Percentiles rank a stretch among this genome's conserved stretches.
Conservation (phyloP, 331 rosid species). For the Prunus yedoensis region DNA sequence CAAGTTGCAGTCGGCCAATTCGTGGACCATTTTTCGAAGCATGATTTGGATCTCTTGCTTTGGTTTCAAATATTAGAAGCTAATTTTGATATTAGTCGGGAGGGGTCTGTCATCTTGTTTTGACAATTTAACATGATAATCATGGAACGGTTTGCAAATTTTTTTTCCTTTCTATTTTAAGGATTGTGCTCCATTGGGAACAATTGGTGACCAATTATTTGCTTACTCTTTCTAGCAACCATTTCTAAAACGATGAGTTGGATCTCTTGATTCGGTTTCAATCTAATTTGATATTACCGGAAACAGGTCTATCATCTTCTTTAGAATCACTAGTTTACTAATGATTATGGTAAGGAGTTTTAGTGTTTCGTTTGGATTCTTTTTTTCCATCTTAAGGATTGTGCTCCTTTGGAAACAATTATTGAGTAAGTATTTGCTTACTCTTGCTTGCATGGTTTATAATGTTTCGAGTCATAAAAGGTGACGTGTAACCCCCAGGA, state of each 20-base stretch:
- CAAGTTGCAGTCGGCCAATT: neutral
- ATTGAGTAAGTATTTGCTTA: neutral
- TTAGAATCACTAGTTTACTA: neutral
- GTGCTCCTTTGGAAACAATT: neutral
- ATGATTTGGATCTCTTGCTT: slow-evolving; percentile 9
- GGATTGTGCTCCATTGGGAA: neutral
- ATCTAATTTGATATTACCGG: neutral
- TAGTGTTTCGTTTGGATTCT: neutral
- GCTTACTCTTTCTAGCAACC: neutral
- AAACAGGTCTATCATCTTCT: neutral
- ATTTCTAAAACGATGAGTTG: neutral
- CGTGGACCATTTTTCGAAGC: neutral
- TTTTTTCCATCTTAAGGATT: neutral
- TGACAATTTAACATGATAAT: neutral
- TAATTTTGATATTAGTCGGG: neutral
- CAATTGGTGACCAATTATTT: slow-evolving; percentile 6
- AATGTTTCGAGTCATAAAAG: neutral
- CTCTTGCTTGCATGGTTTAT: no score
- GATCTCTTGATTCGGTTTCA: slow-evolving; percentile 3
- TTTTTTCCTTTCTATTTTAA: neutral
- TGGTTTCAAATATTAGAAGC: neutral
- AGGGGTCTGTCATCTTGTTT: neutral
- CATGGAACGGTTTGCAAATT: neutral
- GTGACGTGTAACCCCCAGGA: neutral
- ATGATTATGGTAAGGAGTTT: neutral